Conservation (phyloP, 352 stramenopile genomes). For the Pythium phragmitis region DNA sequence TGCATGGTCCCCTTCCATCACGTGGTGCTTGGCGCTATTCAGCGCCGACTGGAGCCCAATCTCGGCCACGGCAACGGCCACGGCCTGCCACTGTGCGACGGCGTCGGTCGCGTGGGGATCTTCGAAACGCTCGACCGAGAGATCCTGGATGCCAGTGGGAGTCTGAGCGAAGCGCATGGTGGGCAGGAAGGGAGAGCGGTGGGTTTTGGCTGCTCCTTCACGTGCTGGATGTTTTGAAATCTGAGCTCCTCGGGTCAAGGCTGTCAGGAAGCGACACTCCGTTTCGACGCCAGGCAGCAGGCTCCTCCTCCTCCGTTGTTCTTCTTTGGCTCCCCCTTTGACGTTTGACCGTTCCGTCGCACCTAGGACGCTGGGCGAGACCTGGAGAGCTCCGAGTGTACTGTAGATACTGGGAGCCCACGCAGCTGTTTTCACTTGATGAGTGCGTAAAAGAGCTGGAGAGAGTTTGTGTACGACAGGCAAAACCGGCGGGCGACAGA, state of each 20-base stretch:
- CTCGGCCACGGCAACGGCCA: slow-evolving; percentile 26
- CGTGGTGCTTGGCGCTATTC: not conserved
- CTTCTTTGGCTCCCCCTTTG: not conserved
- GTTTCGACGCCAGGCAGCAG: slow-evolving; percentile 5
- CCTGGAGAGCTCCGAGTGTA: no score
- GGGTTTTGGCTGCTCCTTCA: slow-evolving; percentile 8
- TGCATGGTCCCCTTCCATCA: slow-evolving; percentile 6
- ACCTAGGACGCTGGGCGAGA: not conserved
- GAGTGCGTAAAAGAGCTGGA: slow-evolving; percentile 24
- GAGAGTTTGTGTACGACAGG: slow-evolving; percentile 6
- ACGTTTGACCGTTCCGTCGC: not conserved
- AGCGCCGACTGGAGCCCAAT: slow-evolving; percentile 21
- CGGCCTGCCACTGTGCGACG: slow-evolving; percentile 16
- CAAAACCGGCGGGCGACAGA: not conserved
- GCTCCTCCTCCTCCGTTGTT: not conserved
- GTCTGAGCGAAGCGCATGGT: slow-evolving; percentile 9
- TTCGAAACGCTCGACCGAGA: not conserved
- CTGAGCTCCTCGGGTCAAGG: not conserved
- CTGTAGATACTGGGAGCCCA: slow-evolving; percentile 17
- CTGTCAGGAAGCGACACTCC: not conserved
- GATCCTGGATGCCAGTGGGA: slow-evolving; percentile 6
- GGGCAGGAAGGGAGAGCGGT: not conserved
- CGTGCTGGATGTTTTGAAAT: slow-evolving; percentile 15
- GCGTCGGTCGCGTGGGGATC: slow-evolving; percentile 12
- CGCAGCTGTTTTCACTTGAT: slow-evolving; percentile 24